These are phyloP conservation scores for Tephrocybe rancida DNA, from an alignment of 768 basidiomycete genomes.

Conservation along the genomic window DNA sequence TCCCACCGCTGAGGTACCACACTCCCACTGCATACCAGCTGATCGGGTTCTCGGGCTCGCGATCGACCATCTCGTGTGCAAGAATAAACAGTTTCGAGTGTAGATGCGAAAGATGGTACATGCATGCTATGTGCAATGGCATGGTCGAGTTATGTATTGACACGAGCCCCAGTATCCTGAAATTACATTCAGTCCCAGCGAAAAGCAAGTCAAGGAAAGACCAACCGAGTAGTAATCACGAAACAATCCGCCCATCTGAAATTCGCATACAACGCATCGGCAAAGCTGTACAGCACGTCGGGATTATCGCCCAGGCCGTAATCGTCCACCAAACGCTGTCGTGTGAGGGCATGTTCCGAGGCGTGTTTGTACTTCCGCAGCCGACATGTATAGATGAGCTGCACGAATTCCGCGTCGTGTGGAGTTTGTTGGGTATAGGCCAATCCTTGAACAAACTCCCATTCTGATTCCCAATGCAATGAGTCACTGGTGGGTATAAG, in stretches of 20 bases:
- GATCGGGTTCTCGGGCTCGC: conserved; percentile 88
- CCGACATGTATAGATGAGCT: conserved; percentile 89
- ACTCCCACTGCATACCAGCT: conserved; percentile 99
- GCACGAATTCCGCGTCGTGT: conserved; percentile 89
- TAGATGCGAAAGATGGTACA: conserved; percentile 92
- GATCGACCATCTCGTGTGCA: conserved; percentile 94
- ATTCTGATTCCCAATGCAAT: conserved; percentile 57
- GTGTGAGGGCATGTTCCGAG: conserved; percentile 78
- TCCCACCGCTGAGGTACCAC: conserved; percentile 88
- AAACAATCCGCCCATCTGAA: conserved; percentile 97
- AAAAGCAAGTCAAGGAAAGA: not conserved
- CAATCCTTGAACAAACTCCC: conserved; percentile 91
- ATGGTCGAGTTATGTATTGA: conserved; percentile 87
- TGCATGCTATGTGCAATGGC: conserved; percentile 95
- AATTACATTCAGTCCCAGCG: not conserved
- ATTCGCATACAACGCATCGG: conserved; percentile 85
- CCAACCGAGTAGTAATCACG: conserved; percentile 78
- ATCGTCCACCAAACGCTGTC: conserved; percentile 78
- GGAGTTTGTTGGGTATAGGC: conserved; percentile 82
- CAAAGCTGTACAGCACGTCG: conserved; percentile 88
- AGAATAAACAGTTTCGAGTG: conserved; percentile 94
- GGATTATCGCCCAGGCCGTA: conserved; percentile 89
- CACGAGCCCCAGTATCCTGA: conserved; percentile 84
- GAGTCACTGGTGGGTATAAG: not conserved
- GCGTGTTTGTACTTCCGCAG: conserved; percentile 89